Base-by-base conservation (phyloP, 495 filamentous ascomycete species). In the Wilcoxina mikolae region DNA sequence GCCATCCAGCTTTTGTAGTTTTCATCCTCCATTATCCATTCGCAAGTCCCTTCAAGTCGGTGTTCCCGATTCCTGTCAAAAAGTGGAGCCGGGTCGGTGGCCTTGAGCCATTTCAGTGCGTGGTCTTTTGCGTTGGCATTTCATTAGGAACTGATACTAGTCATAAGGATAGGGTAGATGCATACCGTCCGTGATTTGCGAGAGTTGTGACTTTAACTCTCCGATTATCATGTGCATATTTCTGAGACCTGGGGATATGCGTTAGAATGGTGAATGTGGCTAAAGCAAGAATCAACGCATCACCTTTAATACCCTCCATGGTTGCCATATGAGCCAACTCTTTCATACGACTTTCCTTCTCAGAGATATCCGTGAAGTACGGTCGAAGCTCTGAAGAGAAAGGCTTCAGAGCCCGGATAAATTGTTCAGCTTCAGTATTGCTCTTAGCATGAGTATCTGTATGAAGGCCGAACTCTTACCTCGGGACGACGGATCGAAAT, bases 401-500 rank as follows among this genome's bases (percentile, higher is more conserved):
- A 5, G 45, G 45, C 45, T 48, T 48, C 25, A 48, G 17, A 18
- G 11, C 17, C 4, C 27, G 4, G 17, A 23, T 48, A 48, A 48
- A 23, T 18, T 27, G 15, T 35, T 35, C 31, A 15, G 15, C 31
- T 15, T 7, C 7, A 35, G 31, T 7, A 35, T 7, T 15, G 7
- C 7, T 44, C 18, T 44, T 44, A 7, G 18, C 5, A 44, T 17
- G 20, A 5, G 18, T 7, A 5, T 5, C 7, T 5, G 15, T 35
- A 35, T 17, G 20, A 44, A 35, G 15, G 31, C 31, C 7, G 7
- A 15, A 35, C 31, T 20, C 7, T 44, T 20, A 44, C 18, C 7
- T n/a, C 23, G 45, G 23, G 20, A 7, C n/a, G 31, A 38, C 7
- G 45, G 45, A 24, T 11, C 17, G 17, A 50, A 58, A n/a, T 61